phyloP scores from a whole-genome alignment of 2,329 filamentous ascomycete species.

The Metarhizium sp. region DNA sequence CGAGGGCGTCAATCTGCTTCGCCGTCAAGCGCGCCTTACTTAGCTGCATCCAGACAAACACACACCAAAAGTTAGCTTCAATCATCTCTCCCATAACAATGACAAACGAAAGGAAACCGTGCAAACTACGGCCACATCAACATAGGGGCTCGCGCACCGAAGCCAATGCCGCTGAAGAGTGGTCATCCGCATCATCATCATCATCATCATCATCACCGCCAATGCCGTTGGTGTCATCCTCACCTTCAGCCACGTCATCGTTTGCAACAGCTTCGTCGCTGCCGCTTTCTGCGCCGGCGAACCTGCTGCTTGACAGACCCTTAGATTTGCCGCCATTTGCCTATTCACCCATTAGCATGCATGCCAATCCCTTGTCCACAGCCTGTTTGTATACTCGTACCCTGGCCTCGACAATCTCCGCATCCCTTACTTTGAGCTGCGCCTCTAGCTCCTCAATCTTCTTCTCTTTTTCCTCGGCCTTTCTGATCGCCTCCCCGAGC shows the following conservation, averaged over 20 bases:
- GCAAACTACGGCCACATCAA: slow-evolving; percentile 25
- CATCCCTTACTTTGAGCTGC: slow-evolving; percentile 53
- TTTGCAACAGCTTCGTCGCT: slow-evolving; percentile 23
- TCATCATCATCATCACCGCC: slow-evolving; percentile 34
- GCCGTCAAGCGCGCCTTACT: slow-evolving; percentile 35
- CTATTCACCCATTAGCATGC: slow-evolving; percentile 18
- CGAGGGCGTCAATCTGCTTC: slow-evolving; percentile 43
- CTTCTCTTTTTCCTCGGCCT: slow-evolving; percentile 38
- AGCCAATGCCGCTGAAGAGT: slow-evolving; percentile 56
- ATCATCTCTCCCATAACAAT: background rate
- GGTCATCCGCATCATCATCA: slow-evolving; percentile 25
- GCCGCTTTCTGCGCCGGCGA: slow-evolving; percentile 33
- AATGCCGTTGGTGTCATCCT: slow-evolving; percentile 49
- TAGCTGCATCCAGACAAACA: slow-evolving; percentile 21
- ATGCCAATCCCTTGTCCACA: background rate
- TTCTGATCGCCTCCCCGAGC: slow-evolving; percentile 34
- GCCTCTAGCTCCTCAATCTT: slow-evolving; percentile 41
- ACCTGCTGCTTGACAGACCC: slow-evolving; percentile 46
- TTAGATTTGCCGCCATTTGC: slow-evolving; percentile 36
- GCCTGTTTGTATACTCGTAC: slow-evolving; percentile 22
- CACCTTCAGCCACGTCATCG: slow-evolving; percentile 42
- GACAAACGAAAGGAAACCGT: slow-evolving; percentile 11
- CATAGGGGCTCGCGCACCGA: slow-evolving; percentile 51
- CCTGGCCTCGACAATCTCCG: slow-evolving; percentile 53
- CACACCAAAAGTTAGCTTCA: slow-evolving; percentile 8